These are phyloP conservation scores for Acer yangbiense DNA, from an alignment of 345 rosid species.

Conservation along the genomic window DNA sequence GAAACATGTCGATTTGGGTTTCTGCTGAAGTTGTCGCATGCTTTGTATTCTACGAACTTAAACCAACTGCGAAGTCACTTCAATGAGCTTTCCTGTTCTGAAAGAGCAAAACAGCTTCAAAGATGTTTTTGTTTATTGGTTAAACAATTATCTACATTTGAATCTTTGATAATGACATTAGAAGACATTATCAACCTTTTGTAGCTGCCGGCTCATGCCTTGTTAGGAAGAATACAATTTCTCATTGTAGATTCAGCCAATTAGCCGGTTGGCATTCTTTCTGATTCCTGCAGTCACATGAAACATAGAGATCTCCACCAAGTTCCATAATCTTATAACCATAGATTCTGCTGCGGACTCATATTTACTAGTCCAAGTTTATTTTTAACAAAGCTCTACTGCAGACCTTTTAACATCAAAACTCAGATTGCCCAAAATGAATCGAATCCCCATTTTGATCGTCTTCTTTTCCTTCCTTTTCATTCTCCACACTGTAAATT, in stretches of 20 bases:
- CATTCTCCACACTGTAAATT: conserved; percentile 21
- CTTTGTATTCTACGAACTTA: not conserved
- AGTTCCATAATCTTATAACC: conserved; percentile 17
- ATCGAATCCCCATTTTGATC: conserved; percentile 24
- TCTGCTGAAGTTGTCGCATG: not conserved
- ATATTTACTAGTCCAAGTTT: not conserved
- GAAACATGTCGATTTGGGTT: not conserved
- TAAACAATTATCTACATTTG: not conserved
- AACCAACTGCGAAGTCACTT: not conserved
- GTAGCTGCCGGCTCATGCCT: conserved; percentile 35
- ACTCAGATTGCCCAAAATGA: conserved; percentile 30
- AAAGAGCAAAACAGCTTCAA: not conserved
- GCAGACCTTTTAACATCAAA: conserved; percentile 18
- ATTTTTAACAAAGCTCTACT: conserved; percentile 4
- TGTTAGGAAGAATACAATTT: conserved; percentile 26
- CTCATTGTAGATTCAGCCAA: conserved; percentile 39
- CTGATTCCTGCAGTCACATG: conserved; percentile 17
- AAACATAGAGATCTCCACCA: conserved; percentile 39
- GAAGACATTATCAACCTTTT: not conserved
- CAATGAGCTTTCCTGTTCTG: not conserved
- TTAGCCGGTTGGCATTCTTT: conserved; percentile 12
- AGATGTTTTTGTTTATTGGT: not conserved
- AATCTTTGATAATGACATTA: conserved; percentile 6
- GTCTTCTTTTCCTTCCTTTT: conserved; percentile 28
- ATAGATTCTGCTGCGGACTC: conserved; percentile 9